A percentile compares a stretch with the other conserved stretches of the same genome.
Evolutionary conservation across 768 basidiomycete species (phyloP).

Genomic region (Lanmaoa rubissima): DNA sequence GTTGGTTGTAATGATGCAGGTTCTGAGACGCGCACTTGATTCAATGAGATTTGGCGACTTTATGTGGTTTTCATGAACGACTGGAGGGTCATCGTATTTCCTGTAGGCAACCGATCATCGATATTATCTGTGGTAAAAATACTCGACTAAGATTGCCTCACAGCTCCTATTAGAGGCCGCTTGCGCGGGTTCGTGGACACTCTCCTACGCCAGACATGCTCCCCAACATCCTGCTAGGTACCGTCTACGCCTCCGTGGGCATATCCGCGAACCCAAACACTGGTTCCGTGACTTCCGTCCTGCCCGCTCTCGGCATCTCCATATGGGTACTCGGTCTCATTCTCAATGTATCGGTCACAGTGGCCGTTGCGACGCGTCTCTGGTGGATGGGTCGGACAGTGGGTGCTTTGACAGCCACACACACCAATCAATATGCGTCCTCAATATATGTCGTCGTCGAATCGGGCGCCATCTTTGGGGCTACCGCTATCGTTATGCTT

Average conservation of each 20-base stretch:
- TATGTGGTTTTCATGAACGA: not conserved
- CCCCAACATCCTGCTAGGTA: too few species aligned
- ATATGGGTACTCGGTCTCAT: not conserved
- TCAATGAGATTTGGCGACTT: constrained; percentile 2
- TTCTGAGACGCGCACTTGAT: not conserved
- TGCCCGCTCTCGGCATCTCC: not conserved
- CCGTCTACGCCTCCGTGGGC: not conserved
- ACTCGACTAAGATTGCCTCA: too few species aligned
- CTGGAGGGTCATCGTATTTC: not conserved
- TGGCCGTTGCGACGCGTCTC: not conserved
- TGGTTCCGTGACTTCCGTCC: not conserved
- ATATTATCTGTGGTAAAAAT: not conserved
- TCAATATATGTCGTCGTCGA: too few species aligned
- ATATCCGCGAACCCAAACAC: not conserved
- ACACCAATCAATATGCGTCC: too few species aligned
- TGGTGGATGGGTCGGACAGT: not conserved
- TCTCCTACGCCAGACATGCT: too few species aligned
- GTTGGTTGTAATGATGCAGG: not conserved
- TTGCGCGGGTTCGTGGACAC: not conserved
- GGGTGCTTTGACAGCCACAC: too few species aligned
- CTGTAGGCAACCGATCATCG: not conserved
- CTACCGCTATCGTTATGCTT: too few species aligned
- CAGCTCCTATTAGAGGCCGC: too few species aligned
- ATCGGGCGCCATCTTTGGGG: too few species aligned
- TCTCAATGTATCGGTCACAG: not conserved